Percentiles rank a stretch among this genome's conserved stretches.
Evolutionary conservation across 805 yeast genomes (phyloP).

Genomic region (Candida quercuum): DNA sequence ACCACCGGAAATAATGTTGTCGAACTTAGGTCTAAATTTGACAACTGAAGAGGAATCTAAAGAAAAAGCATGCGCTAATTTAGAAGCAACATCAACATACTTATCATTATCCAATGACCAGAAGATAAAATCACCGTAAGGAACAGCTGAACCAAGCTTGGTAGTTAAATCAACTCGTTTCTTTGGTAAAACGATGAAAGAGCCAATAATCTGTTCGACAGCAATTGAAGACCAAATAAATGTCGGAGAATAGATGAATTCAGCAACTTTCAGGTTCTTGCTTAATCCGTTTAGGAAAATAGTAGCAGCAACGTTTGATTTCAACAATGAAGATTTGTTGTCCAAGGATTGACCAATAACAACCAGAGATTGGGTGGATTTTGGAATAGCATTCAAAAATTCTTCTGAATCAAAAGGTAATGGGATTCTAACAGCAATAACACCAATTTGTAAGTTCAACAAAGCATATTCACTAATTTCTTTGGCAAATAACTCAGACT

Average conservation of each 20-base stretch:
- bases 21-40: conserved; percentile 59
- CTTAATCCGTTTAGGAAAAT: conserved; percentile 41
- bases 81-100: conserved; percentile 51
- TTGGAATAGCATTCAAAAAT: conserved; percentile 57
- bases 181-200: conserved; percentile 33
- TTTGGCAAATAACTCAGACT: conserved; percentile 47
- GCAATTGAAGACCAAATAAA: conserved; percentile 55
- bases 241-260: conserved; percentile 44
- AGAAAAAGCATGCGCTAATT: conserved; percentile 64
- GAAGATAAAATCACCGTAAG: conserved; percentile 37
- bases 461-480: conserved; percentile 34
- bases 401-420: conserved; percentile 67
- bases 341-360: conserved; percentile 57
- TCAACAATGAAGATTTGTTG: conserved; percentile 39
- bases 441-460: conserved; percentile 45
- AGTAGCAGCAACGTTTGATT: conserved; percentile 69
- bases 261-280: conserved; percentile 37
- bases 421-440: conserved; percentile 69
- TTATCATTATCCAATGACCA: conserved; percentile 67
- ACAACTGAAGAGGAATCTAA: conserved; percentile 50
- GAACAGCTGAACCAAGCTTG: conserved; percentile 6
- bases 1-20: conserved; percentile 72
- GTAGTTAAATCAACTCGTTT: conserved; percentile 4
- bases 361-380: conserved; percentile 50
- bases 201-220: conserved; percentile 40